These are phyloP conservation scores for Ogataea henricii DNA, from an alignment of 805 yeast genomes.

Conservation along the genomic window DNA sequence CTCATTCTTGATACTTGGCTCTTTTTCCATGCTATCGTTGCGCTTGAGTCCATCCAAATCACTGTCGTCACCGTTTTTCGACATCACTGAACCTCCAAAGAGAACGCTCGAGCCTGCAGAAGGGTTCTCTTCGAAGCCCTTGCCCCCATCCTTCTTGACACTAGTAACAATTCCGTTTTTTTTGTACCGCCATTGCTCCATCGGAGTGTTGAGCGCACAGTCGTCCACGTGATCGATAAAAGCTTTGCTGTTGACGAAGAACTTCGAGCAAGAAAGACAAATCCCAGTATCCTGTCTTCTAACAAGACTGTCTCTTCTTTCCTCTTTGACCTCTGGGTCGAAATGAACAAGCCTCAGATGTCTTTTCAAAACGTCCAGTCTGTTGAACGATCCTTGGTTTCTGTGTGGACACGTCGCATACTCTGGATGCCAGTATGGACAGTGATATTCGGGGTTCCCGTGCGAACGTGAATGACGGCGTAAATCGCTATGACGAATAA, in stretches of 20 bases:
- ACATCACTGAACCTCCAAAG: slow-evolving; percentile 4
- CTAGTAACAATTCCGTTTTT: slow-evolving; percentile 34
- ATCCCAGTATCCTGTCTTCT: slow-evolving; percentile 59
- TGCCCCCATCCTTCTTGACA: slow-evolving; percentile 29
- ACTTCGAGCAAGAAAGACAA: slow-evolving; percentile 64
- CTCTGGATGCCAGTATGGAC: slow-evolving; percentile 72
- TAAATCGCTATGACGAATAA: slow-evolving; percentile 67
- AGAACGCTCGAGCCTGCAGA: slow-evolving; percentile 7
- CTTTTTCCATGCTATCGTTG: slow-evolving; percentile 5
- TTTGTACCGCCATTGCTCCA: slow-evolving; percentile 36
- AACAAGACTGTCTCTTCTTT: slow-evolving; percentile 26
- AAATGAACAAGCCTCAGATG: slow-evolving; percentile 72
- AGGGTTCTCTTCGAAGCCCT: slow-evolving; percentile 17
- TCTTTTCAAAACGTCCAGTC: slow-evolving; percentile 73
- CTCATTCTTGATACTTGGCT: slow-evolving; percentile 4
- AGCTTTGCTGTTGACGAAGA: slow-evolving; percentile 53
- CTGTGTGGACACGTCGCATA: slow-evolving; percentile 65
- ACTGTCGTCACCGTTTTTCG: slow-evolving; percentile 2
- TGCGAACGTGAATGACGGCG: slow-evolving; percentile 70
- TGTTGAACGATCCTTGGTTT: slow-evolving; percentile 72
- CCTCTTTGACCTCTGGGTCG: slow-evolving; percentile 42
- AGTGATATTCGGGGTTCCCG: slow-evolving; percentile 62
- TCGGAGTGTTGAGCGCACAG: slow-evolving; percentile 51
- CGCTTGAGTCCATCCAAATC: not conserved
- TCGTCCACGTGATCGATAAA: slow-evolving; percentile 67